These are phyloP conservation scores for Chlorophyllum brunneum DNA, from an alignment of 768 basidiomycete genomes.

Conservation along the genomic window DNA sequence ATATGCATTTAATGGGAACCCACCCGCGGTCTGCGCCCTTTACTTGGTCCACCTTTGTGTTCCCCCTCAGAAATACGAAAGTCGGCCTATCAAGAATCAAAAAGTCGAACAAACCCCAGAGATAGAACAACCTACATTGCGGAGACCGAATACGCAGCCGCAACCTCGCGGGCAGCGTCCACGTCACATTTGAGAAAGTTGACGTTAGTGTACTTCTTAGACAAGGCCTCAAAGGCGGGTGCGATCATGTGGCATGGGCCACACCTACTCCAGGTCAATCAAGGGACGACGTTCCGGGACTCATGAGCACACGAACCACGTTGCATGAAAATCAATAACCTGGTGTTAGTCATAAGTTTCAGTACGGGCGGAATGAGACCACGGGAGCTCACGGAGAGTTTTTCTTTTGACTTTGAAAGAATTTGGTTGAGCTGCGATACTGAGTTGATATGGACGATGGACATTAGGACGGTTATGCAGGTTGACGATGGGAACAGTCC, in stretches of 20 bases:
- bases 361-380: not conserved
- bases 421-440: constrained; percentile 59
- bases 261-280: constrained; percentile 53
- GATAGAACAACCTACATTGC: constrained; percentile 58
- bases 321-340: constrained; percentile 87
- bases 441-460: constrained; percentile 61
- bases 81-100: constrained; percentile 60
- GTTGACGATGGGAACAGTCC: too few relatives aligned
- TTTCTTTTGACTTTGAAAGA: constrained; percentile 54
- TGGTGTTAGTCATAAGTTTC: constrained; percentile 22
- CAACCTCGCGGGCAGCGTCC: constrained; percentile 67
- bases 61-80: constrained; percentile 73
- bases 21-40: constrained; percentile 69
- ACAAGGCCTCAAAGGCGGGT: constrained; percentile 65
- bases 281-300: not conserved
- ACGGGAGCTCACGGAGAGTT: constrained; percentile 50
- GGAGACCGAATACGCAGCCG: constrained; percentile 54
- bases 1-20: constrained; percentile 17
- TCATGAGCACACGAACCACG: constrained; percentile 49
- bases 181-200: constrained; percentile 87
- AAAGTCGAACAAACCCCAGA: not conserved
- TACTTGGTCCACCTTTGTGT: constrained; percentile 64
- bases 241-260: constrained; percentile 84
- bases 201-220: constrained; percentile 63
- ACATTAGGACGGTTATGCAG: constrained; percentile 11